Evolutionary conservation across 164 flowering plant genomes (phyloP), one percentile per base, ranked within the genome.

Genomic region (Euptelea pleiosperma): DNA sequence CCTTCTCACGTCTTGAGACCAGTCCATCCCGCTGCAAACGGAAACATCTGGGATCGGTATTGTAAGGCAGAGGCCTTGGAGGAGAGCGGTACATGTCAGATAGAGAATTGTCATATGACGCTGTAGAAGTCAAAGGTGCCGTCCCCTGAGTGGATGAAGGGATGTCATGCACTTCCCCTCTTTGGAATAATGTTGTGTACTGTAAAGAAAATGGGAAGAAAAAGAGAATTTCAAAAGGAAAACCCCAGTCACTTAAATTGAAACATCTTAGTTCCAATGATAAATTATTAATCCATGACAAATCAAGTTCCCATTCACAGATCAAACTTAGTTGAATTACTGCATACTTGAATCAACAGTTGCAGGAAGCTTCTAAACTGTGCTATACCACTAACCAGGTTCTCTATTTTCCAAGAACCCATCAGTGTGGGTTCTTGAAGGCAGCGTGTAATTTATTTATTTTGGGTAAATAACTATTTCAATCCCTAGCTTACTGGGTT

Each of bases 11-110:
- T 69, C 86, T 80, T 39, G 89, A 82, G 51, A 83, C 76, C 42
- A 84, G 67, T 41, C 86, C 89, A 70, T 82, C 90, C 35, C 76
- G 77, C 54, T 76, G 96, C 67, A 71, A 61, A 61, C 82, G 84
- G 36, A 76, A 75, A 61, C 75, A 78, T 66, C 93, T 82, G 24
- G 89, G 84, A 62, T 85, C 96, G 0, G 78, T 83, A 80, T 93
- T 96, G 73, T 88, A 91, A 66, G 98, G 96, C 79, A 91, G 69
- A 57, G 98, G 98, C 75, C 88, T 79, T 58, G 98, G 98, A 68
- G 96, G 97, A 55, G 97, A 77, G 9, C 76, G 87, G 57, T 79
- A 93, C 70, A 75, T 82, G 55, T 79, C 87, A 54, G 88, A 67
- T 21, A 89, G 49, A 63, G 88, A 80, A 73, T 65, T 75, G 44